Percentiles rank a stretch among this genome's conserved stretches.
phyloP scores from a whole-genome alignment of 371 early-diverging fungal genomes.

The Synchytrium microbalum region DNA sequence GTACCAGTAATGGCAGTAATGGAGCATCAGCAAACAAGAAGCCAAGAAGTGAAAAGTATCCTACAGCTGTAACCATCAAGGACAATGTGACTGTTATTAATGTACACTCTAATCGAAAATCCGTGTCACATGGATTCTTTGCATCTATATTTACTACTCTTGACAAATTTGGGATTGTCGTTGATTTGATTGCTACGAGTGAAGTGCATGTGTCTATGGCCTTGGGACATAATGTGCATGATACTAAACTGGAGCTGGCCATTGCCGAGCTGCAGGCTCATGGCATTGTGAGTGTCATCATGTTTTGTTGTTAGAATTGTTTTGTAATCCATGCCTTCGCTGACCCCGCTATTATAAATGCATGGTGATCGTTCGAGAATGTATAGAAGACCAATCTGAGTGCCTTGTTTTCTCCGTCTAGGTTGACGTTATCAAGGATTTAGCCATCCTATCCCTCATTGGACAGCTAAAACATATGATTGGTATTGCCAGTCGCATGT shows the following conservation, averaged over 20 bases:
- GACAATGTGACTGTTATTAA: conserved; percentile 87
- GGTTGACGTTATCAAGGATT: conserved; percentile 58
- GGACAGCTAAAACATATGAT: conserved; percentile 96
- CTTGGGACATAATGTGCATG: conserved; percentile 55
- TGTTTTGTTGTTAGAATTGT: conserved; percentile 4
- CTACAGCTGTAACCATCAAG: conserved; percentile 97
- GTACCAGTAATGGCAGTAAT: neutral
- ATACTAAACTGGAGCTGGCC: conserved; percentile 57
- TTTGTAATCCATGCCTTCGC: neutral
- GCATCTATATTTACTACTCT: conserved; percentile 86
- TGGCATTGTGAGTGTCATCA: conserved; percentile 49
- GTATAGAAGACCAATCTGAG: neutral
- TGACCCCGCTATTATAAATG: neutral
- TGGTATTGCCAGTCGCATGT: conserved; percentile 91
- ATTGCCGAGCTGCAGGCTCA: conserved; percentile 58
- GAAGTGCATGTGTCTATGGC: conserved; percentile 98
- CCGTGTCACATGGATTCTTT: conserved; percentile 90
- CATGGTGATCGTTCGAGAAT: too few relatives aligned
- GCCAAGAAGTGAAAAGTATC: conserved; percentile 11
- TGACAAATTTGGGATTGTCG: conserved; percentile 75
- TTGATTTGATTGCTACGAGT: conserved; percentile 91
- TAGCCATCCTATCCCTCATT: conserved; percentile 93
- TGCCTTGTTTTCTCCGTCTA: conserved; percentile 9
- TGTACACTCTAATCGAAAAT: conserved; percentile 90
- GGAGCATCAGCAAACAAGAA: neutral